Conservation (phyloP, 2,329 filamentous ascomycete genomes). For the Cadophora luteo-olivacea region DNA sequence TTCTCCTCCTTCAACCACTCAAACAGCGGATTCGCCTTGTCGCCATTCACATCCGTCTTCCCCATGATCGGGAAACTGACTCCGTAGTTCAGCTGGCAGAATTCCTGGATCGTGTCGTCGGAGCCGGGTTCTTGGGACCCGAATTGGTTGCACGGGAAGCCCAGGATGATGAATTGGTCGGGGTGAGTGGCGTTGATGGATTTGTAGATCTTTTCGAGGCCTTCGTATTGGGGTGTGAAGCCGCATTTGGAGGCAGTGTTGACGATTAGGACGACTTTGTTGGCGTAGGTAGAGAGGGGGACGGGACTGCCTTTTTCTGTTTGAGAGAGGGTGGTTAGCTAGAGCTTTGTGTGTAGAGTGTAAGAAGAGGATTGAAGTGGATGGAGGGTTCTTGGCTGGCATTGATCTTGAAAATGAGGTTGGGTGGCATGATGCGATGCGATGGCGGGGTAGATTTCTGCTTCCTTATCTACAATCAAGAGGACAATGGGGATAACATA, state of each 20-base stretch:
- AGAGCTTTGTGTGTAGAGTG: background rate
- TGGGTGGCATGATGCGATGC: constrained; percentile 11
- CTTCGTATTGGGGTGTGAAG: constrained; percentile 94
- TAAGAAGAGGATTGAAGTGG: background rate
- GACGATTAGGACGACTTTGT: constrained; percentile 94
- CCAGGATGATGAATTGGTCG: constrained; percentile 80
- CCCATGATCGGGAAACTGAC: constrained; percentile 56
- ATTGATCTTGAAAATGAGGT: background rate
- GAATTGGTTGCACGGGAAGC: constrained; percentile 99
- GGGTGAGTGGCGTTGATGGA: constrained; percentile 57
- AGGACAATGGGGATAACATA: constrained; percentile 51
- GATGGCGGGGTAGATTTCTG: constrained; percentile 11
- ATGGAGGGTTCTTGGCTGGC: background rate
- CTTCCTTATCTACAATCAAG: background rate
- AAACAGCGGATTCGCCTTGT: constrained; percentile 78
- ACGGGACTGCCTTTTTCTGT: constrained; percentile 77
- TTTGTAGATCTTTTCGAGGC: constrained; percentile 91
- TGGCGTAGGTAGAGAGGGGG: constrained; percentile 74
- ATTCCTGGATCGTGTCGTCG: constrained; percentile 75
- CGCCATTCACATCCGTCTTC: constrained; percentile 95
- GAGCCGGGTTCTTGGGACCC: constrained; percentile 77
- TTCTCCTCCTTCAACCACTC: constrained; percentile 77
- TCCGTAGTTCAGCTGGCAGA: constrained; percentile 80
- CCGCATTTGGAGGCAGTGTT: constrained; percentile 99
- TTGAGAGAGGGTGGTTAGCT: constrained; percentile 26